These are phyloP conservation scores for Teunomyces panamensis DNA, from an alignment of 805 yeast species.

Conservation along the genomic window DNA sequence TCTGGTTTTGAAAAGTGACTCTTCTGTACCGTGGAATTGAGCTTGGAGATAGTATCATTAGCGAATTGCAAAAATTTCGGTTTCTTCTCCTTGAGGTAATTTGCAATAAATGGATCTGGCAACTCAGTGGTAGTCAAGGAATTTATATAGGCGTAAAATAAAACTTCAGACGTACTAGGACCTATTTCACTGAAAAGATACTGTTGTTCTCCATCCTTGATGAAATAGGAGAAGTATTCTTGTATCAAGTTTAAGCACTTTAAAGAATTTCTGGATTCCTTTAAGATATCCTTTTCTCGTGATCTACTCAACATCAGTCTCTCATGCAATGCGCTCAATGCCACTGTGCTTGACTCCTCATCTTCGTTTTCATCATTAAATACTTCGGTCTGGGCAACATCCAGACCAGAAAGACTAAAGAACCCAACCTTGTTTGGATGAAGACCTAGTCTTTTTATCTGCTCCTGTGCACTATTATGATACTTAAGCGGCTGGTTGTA, in stretches of 20 bases:
- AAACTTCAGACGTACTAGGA: conserved; percentile 29
- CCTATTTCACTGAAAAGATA: conserved; percentile 10
- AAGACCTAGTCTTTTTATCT: conserved; percentile 31
- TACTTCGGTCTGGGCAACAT: conserved; percentile 28
- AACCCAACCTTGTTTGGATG: conserved; percentile 25
- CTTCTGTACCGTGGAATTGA: conserved; percentile 8
- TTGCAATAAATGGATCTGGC: conserved; percentile 40
- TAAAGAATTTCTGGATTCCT: conserved; percentile 33
- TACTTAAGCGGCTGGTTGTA: conserved; percentile 59
- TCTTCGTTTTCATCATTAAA: conserved; percentile 19
- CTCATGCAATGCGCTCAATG: conserved; percentile 40
- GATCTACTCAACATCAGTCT: conserved; percentile 31
- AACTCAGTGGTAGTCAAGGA: conserved; percentile 29
- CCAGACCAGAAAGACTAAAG: conserved; percentile 22
- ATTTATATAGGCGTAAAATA: conserved; percentile 39
- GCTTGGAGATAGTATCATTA: conserved; percentile 7
- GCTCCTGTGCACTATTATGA: conserved; percentile 35
- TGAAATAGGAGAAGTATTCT: conserved; percentile 17
- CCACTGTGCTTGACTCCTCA: conserved; percentile 20
- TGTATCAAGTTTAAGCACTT: conserved; percentile 27
- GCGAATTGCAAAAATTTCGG: conserved; percentile 24
- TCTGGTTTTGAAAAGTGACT: conserved; percentile 20
- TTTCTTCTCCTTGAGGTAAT: conserved; percentile 29
- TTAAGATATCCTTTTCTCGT: conserved; percentile 25
- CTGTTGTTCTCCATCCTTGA: conserved; percentile 13